Conservation (phyloP, 768 basidiomycete genomes). For the Mycena pura region DNA sequence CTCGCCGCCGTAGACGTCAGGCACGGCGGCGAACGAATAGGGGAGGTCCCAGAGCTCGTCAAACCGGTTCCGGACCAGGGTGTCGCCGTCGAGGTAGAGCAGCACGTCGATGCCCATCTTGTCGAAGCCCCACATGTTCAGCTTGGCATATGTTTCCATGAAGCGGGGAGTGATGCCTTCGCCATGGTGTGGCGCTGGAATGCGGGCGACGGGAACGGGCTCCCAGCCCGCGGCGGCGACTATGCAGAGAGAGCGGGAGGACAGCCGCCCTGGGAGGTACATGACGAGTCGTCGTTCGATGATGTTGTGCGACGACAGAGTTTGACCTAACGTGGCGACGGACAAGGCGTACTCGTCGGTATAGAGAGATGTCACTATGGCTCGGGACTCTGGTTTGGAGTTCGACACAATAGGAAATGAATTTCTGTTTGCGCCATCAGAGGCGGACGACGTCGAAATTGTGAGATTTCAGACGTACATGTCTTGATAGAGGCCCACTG, state of each 20-base stretch:
- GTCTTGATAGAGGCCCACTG: too few relatives aligned
- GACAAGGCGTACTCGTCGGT: too few relatives aligned
- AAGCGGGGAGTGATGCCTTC: conserved; percentile 35
- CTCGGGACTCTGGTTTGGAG: too few relatives aligned
- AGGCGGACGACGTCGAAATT: too few relatives aligned
- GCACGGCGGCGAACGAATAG: conserved; percentile 41
- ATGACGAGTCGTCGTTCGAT: too few relatives aligned
- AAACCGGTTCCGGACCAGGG: conserved; percentile 38
- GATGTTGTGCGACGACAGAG: too few relatives aligned
- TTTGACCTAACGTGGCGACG: too few relatives aligned
- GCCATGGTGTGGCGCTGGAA: conserved; percentile 40
- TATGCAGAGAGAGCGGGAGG: conserved; percentile 40
- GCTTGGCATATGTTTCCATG: conserved; percentile 44
- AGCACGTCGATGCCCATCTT: conserved; percentile 31
- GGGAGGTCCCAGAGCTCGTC: conserved; percentile 43
- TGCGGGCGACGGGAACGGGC: conserved; percentile 33
- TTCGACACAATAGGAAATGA: too few relatives aligned
- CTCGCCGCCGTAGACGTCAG: conserved; percentile 33
- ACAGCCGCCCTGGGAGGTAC: too few relatives aligned
- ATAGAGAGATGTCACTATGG: too few relatives aligned
- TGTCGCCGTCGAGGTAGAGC: conserved; percentile 45
- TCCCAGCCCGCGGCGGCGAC: conserved; percentile 41
- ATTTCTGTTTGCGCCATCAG: too few relatives aligned
- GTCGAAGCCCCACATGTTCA: conserved; percentile 43
- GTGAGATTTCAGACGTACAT: too few relatives aligned